Evolutionary conservation across 164 flowering plant species (phyloP), one percentile per base, ranked within the genome.

Genomic region (Cinnamomum chago): DNA sequence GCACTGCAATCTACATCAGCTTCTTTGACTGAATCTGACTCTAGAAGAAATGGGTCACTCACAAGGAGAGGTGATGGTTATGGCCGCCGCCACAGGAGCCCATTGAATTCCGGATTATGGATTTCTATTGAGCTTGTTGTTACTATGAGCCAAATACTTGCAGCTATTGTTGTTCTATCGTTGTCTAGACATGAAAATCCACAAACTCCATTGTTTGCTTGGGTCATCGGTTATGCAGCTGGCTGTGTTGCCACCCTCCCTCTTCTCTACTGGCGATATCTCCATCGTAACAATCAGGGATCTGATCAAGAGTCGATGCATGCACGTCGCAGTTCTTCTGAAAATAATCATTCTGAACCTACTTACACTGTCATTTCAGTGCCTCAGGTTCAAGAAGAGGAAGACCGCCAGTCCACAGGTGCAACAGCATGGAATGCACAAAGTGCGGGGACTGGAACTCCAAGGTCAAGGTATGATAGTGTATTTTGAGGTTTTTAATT

Each of bases 81-180:
- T 72, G 86, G 82, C 66, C 93, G 86, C 66, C 93, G 84, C 6
- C 83, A 78, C 3, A 83, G 95, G 81, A 94, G 94, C 81, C 98
- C 94, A 1, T 79, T 91, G 70, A 88, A 88, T 82, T 89, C 96
- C 50, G 90, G 87, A 50, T 72, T 91, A 70, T 94, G 98, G 98
- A 88, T 92, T 78, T 88, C 89, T 9, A 77, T 91, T 81, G 97
- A 92, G 81, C 76, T 89, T 62, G 76, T 85, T 47, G 83, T 92
- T 24, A 87, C 90, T 35, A 68, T 89, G 65, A 75, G 88, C 73
- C 97, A 93, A 81, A 90, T 93, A 70, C 77, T 87, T 80, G 93
- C 90, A 18, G 82, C 87, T 5, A 60, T 83, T 23, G 75, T 83
- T 67, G 86, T 87, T 58, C 79, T 87, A 72, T 74, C 79, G 50